Percentiles rank a stretch among this genome's conserved stretches.
Evolutionary conservation across 2,329 filamentous ascomycete genomes (phyloP).

Genomic region (Aspergillus latus): DNA sequence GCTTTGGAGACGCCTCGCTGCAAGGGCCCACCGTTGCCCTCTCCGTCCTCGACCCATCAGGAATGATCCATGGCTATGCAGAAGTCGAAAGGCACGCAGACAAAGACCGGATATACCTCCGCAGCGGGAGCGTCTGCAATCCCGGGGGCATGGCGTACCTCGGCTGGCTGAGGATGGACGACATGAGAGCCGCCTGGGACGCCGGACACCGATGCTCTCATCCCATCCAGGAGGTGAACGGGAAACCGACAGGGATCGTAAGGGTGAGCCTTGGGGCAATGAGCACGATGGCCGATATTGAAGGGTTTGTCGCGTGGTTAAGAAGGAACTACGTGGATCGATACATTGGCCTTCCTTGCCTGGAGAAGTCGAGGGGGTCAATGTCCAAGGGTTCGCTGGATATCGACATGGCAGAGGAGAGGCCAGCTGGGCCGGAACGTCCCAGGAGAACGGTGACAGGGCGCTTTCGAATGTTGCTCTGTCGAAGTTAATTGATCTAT

Average conservation of each 20-base stretch:
- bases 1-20: constrained; percentile 11
- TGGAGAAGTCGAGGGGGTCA: background rate
- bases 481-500: background rate
- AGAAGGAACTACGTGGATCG: constrained; percentile 2
- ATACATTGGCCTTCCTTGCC: background rate
- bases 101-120: constrained; percentile 16
- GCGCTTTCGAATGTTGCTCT: background rate
- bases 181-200: constrained; percentile 13
- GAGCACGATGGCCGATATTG: constrained; percentile 14
- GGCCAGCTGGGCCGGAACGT: background rate
- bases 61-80: constrained; percentile 10
- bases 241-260: constrained; percentile 14
- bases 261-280: constrained; percentile 19
- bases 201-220: constrained; percentile 17
- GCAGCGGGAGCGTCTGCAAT: constrained; percentile 20
- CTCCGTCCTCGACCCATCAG: constrained; percentile 9
- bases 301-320: constrained; percentile 13
- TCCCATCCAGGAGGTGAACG: constrained; percentile 10
- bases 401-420: background rate
- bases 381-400: background rate
- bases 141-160: constrained; percentile 18
- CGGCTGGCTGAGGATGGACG: constrained; percentile 7
- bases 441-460: background rate
- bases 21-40: constrained; percentile 18
- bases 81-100: constrained; percentile 15